phyloP scores from a whole-genome alignment of 2,329 filamentous ascomycete genomes.

The Trichophyton rubrum region DNA sequence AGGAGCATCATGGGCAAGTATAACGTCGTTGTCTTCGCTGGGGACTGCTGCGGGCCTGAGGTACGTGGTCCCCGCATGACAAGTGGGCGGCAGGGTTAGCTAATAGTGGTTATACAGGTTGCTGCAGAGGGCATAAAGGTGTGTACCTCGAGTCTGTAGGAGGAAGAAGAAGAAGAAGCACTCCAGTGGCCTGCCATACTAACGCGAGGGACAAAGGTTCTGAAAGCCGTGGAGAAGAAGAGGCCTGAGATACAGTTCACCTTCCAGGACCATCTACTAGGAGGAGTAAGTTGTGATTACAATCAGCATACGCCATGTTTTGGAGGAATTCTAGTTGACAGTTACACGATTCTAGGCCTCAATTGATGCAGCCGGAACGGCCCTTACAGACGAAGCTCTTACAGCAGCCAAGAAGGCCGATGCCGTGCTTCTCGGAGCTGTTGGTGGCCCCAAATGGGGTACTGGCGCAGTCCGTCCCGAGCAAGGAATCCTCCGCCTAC shows the following conservation, averaged over 20 bases:
- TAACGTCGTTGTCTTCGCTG: conserved; percentile 69
- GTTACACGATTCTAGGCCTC: conserved; percentile 50
- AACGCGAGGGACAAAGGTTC: conserved; percentile 42
- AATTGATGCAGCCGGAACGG: conserved; percentile 66
- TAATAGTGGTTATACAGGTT: conserved; percentile 42
- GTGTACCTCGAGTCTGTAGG: conserved; percentile 15
- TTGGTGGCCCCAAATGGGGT: conserved; percentile 94
- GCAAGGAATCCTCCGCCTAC: conserved; percentile 78
- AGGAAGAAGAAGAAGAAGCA: not conserved
- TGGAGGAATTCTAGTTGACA: no score
- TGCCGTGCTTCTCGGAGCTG: conserved; percentile 82
- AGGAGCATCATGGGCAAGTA: conserved; percentile 27
- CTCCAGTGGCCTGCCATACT: not conserved
- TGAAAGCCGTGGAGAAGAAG: conserved; percentile 63
- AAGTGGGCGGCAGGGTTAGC: conserved; percentile 10
- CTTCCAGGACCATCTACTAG: conserved; percentile 78
- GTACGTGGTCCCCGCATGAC: conserved; percentile 7
- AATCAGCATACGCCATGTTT: not conserved
- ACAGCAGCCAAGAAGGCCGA: conserved; percentile 71
- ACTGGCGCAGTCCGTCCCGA: conserved; percentile 79
- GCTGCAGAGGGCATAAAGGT: conserved; percentile 78
- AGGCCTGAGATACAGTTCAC: conserved; percentile 69
- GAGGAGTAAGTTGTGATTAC: conserved; percentile 57
- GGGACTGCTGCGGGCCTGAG: conserved; percentile 71
- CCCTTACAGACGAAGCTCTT: conserved; percentile 74